Evolutionary conservation across 495 filamentous ascomycete species (phyloP).

Genomic region (Penicillium ochrochloron): DNA sequence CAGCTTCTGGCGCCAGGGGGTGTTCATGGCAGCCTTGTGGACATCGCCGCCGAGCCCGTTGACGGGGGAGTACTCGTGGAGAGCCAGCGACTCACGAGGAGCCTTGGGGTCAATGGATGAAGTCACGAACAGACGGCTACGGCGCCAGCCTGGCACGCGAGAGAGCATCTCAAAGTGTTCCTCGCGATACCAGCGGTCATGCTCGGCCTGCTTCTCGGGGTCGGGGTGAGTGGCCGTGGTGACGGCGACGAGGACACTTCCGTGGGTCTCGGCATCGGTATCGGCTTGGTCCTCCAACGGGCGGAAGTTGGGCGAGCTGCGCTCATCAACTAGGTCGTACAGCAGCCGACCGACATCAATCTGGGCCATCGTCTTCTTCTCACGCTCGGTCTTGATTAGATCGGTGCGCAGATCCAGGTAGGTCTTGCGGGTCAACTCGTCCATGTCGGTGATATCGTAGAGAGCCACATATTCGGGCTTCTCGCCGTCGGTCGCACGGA

Average conservation of each 20-base stretch:
- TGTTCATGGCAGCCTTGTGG: slow-evolving; percentile 62
- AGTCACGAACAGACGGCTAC: slow-evolving; percentile 67
- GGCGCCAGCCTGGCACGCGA: slow-evolving; percentile 76
- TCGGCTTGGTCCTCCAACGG: slow-evolving; percentile 61
- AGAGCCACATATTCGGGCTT: slow-evolving; percentile 72
- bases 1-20: slow-evolving; percentile 60
- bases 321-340: slow-evolving; percentile 63
- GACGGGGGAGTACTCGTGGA: slow-evolving; percentile 71
- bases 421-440: slow-evolving; percentile 62
- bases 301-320: slow-evolving; percentile 56
- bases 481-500: slow-evolving; percentile 64
- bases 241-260: slow-evolving; percentile 65
- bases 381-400: slow-evolving; percentile 69
- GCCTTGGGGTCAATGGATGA: slow-evolving; percentile 55
- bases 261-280: slow-evolving; percentile 57
- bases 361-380: slow-evolving; percentile 75
- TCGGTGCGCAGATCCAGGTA: slow-evolving; percentile 70
- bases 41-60: slow-evolving; percentile 69
- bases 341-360: slow-evolving; percentile 72
- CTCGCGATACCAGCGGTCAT: slow-evolving; percentile 69
- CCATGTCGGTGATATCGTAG: slow-evolving; percentile 80
- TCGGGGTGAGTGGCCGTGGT: slow-evolving; percentile 58
- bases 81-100: slow-evolving; percentile 59
- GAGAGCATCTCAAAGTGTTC: slow-evolving; percentile 74
- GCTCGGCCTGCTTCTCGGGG: slow-evolving; percentile 56